Evolutionary conservation across 805 yeast genomes (phyloP).

Genomic region (Kuraishia hungarica): DNA sequence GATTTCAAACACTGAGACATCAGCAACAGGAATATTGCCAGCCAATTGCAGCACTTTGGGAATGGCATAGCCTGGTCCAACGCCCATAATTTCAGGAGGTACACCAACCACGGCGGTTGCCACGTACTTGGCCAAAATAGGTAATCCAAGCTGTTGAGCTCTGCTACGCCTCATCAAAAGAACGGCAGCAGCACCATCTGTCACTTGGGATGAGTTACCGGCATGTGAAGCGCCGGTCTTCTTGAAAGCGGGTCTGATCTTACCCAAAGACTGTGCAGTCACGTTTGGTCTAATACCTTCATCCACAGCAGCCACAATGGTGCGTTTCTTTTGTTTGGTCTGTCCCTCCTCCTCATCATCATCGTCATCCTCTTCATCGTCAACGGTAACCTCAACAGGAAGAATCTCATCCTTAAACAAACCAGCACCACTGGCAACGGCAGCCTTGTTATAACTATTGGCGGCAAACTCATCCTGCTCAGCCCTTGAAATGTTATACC

Average conservation of each 20-base stretch:
- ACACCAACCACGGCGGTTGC: conserved; percentile 82
- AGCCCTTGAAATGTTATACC: conserved; percentile 53
- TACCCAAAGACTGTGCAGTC: conserved; percentile 65
- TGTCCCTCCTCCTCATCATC: conserved; percentile 39
- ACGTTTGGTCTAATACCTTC: conserved; percentile 91
- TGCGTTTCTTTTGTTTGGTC: conserved; percentile 14
- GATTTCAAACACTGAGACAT: conserved; percentile 73
- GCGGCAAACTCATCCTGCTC: conserved; percentile 91
- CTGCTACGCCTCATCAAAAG: conserved; percentile 76
- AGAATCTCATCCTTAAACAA: conserved; percentile 83
- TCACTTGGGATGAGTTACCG: conserved; percentile 93
- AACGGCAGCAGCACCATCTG: conserved; percentile 94
- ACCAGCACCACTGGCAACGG: conserved; percentile 58
- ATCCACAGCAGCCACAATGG: conserved; percentile 49
- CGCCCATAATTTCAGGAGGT: conserved; percentile 94
- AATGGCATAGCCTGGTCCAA: conserved; percentile 95
- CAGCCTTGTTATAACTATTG: conserved; percentile 77
- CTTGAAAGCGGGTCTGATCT: conserved; percentile 80
- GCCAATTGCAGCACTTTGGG: conserved; percentile 56
- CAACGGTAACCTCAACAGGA: conserved; percentile 60
- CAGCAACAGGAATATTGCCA: conserved; percentile 47
- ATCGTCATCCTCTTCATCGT: conserved; percentile 44
- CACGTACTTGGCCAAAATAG: conserved; percentile 73
- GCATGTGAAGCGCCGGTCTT: conserved; percentile 85
- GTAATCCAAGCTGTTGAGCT: conserved; percentile 66